Evolutionary conservation across 805 yeast genomes (phyloP).

Genomic region (Teunomyces stri): DNA sequence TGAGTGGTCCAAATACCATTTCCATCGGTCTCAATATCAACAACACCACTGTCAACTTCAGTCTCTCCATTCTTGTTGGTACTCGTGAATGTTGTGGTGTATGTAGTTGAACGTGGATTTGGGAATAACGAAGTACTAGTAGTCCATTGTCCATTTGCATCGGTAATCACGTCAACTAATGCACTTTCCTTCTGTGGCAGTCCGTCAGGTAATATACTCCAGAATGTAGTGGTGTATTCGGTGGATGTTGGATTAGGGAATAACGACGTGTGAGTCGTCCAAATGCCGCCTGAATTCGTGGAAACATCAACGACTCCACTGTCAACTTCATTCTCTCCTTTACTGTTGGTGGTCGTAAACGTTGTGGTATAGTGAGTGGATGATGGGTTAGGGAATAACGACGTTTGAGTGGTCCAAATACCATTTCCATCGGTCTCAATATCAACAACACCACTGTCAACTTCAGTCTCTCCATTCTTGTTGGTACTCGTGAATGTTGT

Average conservation of each 20-base stretch:
- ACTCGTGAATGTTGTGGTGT: constrained; percentile 10
- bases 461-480: background rate
- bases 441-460: background rate
- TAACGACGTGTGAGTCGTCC: background rate
- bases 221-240: background rate
- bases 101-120: constrained; percentile 3
- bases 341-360: background rate
- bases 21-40: background rate
- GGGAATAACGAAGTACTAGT: background rate
- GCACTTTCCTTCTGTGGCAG: background rate
- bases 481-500: constrained; percentile 7
- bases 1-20: background rate
- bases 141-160: background rate
- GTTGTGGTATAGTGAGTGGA: background rate
- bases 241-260: background rate
- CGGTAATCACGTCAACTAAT: background rate
- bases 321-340: background rate
- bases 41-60: background rate
- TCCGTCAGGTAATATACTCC: too few relatives aligned
- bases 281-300: background rate
- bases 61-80: background rate
- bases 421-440: background rate
- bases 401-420: background rate
- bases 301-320: background rate
- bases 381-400: background rate